These are phyloP conservation scores for Tricholomella constricta DNA, from an alignment of 768 basidiomycete species.

Conservation along the genomic window DNA sequence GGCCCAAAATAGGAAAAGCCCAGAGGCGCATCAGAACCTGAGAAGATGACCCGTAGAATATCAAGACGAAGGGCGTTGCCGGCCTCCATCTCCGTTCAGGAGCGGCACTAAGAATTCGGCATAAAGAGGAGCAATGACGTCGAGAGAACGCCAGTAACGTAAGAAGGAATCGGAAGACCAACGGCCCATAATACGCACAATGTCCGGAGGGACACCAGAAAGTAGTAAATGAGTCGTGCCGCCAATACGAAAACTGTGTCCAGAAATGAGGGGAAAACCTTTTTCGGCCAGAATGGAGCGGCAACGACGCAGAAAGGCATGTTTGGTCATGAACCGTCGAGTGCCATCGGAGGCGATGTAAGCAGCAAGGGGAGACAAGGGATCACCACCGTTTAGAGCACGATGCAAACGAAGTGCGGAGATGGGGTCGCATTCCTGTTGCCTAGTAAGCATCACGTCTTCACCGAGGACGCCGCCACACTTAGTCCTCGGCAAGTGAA, in stretches of 20 bases:
- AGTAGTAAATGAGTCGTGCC: slow-evolving; percentile 24
- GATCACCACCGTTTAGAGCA: neutral
- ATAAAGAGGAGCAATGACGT: neutral
- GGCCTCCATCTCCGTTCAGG: no score
- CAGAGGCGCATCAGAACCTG: no score
- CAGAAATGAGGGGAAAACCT: neutral
- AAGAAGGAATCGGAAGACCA: slow-evolving; percentile 27
- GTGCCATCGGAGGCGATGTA: neutral
- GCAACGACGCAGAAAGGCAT: neutral
- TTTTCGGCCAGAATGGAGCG: neutral
- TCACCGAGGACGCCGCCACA: neutral
- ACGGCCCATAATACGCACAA: slow-evolving; percentile 27
- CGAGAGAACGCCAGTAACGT: neutral
- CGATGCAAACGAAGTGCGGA: neutral
- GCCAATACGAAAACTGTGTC: slow-evolving; percentile 27
- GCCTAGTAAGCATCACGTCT: neutral
- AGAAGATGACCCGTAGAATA: no score
- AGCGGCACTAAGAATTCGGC: neutral
- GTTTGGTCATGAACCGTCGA: neutral
- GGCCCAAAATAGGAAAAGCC: no score
- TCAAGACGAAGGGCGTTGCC: no score
- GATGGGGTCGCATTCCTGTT: neutral
- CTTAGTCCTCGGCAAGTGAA: neutral
- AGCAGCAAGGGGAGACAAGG: neutral
- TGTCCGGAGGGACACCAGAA: slow-evolving; percentile 22